Base-by-base conservation (phyloP, 78 protist genomes). In the Monocercomonoides exilis region DNA sequence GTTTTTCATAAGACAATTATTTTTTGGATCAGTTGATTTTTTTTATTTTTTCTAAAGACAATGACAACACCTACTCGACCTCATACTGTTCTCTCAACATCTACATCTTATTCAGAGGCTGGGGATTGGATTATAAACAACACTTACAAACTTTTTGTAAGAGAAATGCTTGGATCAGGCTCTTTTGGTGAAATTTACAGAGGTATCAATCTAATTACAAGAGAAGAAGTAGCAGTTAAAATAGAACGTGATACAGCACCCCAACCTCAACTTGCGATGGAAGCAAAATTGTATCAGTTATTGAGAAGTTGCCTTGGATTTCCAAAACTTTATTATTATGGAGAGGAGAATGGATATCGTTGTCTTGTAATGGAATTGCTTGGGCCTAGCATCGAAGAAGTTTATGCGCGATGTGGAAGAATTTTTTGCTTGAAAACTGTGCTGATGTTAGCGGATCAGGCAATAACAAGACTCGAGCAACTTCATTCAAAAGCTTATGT, bases 371-470 rank as follows among this genome's bases (percentile, higher is more conserved):
- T 91, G 79, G 92, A 89, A 2, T 63, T 91, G 80, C 91, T 92
- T 32, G 94, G 94, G 2, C 93, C 93, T 1, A 46, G 86, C 5
- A 77, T 92, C 70, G 94, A 92, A 64, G 94, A 92, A n/a, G 38
- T 90, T 29, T 90, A 90, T 82, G 45, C 44, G 85, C 80, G 44
- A 43, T 87, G 89, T 33, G 77, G 11, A 41, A 1, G 94, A 0
- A 0, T 42, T 34, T 90, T 90, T 88, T 32, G 85, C 21, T 3
- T 92, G 21, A 87, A 87, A 85, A 90, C 93, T 41, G 29, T 91
- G 34, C 38, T 41, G 41, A 87, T 87, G 92, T 43, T 90, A 2
- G 92, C 92, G 43, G 86, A 77, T 77, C 87, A 85, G 36, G 77
- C 89, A 87, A 29, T 91, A 36, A 2, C 45, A 11, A 77, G 91